Base-by-base conservation (phyloP, 2,329 filamentous ascomycete genomes). In the Elsinoe batatas region DNA sequence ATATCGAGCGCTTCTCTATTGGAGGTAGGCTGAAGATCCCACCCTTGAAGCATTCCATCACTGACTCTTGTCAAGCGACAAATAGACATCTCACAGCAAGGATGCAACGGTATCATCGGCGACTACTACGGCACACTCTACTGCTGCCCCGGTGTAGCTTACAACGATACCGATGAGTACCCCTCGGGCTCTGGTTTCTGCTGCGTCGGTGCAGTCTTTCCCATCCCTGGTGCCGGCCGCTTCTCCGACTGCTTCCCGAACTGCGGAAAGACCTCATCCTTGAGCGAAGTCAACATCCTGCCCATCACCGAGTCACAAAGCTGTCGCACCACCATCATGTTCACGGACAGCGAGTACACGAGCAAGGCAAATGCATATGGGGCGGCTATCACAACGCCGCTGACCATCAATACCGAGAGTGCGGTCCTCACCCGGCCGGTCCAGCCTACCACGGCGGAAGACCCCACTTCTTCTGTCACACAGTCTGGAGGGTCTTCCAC, bases 241-340 rank as follows among this genome's bases (percentile, higher is more conserved):
- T 55, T 55, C 42, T 55, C 53, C 13, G 53, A 55, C 53, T 47
- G 53, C 38, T 54, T 42, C 51, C 51, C 51, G 11, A 40, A 54
- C 26, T 54, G 51, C 51, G 22, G 15, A 7, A 22, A 26, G 5
- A 35, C 51, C 18, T 54, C 51, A 13, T n/a, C n/a, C 8, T 13
- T 30, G 7, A 37, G 32, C 30, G 53, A 51, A 15, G 47, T 51
- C 33, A 51, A 51, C 18, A 51, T 51, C 18, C 33, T 44, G 13
- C 51, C 38, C 26, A 54, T 44, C 51, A 42, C 51, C 2, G 53
- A 42, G 15, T 32, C 53, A 26, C 40, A 46, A 15, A 44, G 20
- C 17, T 55, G 53, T 30, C 38, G 32, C 32, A 55, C 53, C 5
- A 55, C 53, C 1, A 55, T 55, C 53, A 55, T 55, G 53, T 37